phyloP scores from a whole-genome alignment of 1,284 basidiomycete genomes.

The Trichosporon coremiiforme region DNA sequence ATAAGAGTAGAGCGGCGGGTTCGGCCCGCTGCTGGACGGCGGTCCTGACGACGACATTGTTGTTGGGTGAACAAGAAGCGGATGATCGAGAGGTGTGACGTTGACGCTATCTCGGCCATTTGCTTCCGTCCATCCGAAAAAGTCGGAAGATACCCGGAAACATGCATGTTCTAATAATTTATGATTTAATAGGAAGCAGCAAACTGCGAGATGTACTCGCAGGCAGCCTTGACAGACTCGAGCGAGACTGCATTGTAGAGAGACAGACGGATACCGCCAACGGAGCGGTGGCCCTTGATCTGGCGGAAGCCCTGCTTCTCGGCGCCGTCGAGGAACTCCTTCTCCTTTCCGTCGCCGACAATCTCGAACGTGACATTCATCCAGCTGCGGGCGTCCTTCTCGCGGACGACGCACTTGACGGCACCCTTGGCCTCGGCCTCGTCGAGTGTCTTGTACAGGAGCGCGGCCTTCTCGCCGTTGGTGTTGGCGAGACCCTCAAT shows the following conservation, averaged over 20 bases:
- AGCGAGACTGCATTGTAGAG: constrained; percentile 94
- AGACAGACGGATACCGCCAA: constrained; percentile 74
- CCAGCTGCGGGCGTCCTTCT: constrained; percentile 72
- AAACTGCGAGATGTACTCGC: constrained; percentile 57
- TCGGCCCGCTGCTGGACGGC: background rate
- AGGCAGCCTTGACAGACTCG: constrained; percentile 64
- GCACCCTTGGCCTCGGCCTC: constrained; percentile 71
- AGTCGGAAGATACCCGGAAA: background rate
- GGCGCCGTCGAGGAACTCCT: constrained; percentile 75
- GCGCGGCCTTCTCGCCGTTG: constrained; percentile 72
- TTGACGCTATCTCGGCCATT: constrained; percentile 1
- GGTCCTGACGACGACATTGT: constrained; percentile 2
- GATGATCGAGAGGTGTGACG: constrained; percentile 3
- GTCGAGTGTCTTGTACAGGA: constrained; percentile 71
- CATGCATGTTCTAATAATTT: background rate
- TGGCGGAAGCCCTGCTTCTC: constrained; percentile 76
- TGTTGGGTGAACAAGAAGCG: background rate
- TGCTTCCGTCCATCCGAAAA: constrained; percentile 1
- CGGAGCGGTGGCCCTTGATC: constrained; percentile 79
- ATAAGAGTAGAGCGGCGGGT: constrained; percentile 27
- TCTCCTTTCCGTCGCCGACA: constrained; percentile 67
- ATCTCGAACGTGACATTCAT: constrained; percentile 92
- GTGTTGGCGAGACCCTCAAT: constrained; percentile 67
- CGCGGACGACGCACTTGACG: constrained; percentile 68
- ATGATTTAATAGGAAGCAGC: constrained; percentile 16